phyloP scores from a whole-genome alignment of 2,329 filamentous ascomycete genomes.

The Pestalotiopsis sp. region DNA sequence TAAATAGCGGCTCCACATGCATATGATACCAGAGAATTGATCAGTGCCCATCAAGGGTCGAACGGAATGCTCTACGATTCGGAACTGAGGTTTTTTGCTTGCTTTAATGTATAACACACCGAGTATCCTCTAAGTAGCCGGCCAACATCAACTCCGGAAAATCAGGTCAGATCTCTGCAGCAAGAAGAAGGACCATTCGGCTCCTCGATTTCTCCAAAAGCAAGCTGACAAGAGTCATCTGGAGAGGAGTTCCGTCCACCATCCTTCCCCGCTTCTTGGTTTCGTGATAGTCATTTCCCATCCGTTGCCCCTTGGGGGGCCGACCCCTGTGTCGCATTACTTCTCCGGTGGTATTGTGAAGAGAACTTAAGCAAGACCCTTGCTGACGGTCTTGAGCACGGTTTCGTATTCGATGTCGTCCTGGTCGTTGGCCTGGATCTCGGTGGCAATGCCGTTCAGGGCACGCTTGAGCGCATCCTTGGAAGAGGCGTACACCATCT shows the following conservation, averaged over 20 bases:
- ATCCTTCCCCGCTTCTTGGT: constrained; percentile 7
- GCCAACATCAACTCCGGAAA: constrained; percentile 36
- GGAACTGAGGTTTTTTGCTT: constrained; percentile 27
- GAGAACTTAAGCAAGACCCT: constrained; percentile 41
- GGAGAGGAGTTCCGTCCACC: constrained; percentile 17
- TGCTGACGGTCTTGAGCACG: constrained; percentile 69
- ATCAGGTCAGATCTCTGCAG: constrained; percentile 31
- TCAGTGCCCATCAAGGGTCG: constrained; percentile 19
- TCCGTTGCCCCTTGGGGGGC: constrained; percentile 1
- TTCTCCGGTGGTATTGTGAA: neutral
- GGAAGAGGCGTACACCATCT: constrained; percentile 90
- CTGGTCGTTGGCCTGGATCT: constrained; percentile 82
- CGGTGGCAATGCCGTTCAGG: constrained; percentile 73
- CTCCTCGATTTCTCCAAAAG: neutral
- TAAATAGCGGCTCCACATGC: neutral
- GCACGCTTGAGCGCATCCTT: constrained; percentile 84
- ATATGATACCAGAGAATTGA: constrained; percentile 13
- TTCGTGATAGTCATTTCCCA: constrained; percentile 17
- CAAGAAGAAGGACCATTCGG: constrained; percentile 30
- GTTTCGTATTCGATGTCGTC: constrained; percentile 81
- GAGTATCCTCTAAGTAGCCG: constrained; percentile 17
- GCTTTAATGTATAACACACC: constrained; percentile 29
- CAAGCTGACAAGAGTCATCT: neutral
- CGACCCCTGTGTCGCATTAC: neutral
- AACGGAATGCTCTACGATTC: constrained; percentile 32